Base-by-base conservation (phyloP, 1,284 basidiomycete genomes). In the Pterula multifida region DNA sequence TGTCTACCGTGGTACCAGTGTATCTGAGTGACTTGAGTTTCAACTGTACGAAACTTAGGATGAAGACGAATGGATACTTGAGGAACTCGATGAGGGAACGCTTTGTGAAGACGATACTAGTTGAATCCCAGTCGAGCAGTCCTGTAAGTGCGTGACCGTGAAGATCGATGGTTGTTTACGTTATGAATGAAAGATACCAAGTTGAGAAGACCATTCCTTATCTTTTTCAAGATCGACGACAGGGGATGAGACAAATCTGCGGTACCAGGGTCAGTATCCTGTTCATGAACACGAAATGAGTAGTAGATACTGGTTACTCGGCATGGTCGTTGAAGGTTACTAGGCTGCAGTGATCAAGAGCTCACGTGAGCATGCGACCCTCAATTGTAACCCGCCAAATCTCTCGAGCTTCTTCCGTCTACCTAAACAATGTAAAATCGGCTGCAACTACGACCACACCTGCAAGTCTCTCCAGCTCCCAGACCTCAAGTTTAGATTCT, bases 111-210 rank as follows among this genome's bases (percentile, higher is more conserved):
- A 86, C 75, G 52, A 86, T 82, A 51, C 64, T 75, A 36, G 81
- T 84, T 4, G 62, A 60, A 57, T 86, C 84, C 84, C 84, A 86
- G 62, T 86, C 83, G 54, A 86, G 67, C 78, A 84, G 75, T 50
- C 83, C 83, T 85, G 49, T 28, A 3, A 21, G 11, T 9, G n/a
- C n/a, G 22, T 21, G n/a, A 35, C 9, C 32, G 32, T 21, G 15
- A 11, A 21, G 42, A 23, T 45, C 42, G 22, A 21, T 21, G 42
- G 11, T 12, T 45, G 42, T 17, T 11, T 35, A 11, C 11, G 11
- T 9, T 12, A 45, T 11, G 12, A 25, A 28, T 11, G 50, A 42
- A 22, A 60, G 70, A 26, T 49, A 79, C 82, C 83, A 22, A 86
- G 66, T 56, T 72, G 73, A 52, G 75, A 65, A 32, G 80, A 65